phyloP scores from a whole-genome alignment of 805 yeast genomes.

The Cyberlindnera subsufficiens region DNA sequence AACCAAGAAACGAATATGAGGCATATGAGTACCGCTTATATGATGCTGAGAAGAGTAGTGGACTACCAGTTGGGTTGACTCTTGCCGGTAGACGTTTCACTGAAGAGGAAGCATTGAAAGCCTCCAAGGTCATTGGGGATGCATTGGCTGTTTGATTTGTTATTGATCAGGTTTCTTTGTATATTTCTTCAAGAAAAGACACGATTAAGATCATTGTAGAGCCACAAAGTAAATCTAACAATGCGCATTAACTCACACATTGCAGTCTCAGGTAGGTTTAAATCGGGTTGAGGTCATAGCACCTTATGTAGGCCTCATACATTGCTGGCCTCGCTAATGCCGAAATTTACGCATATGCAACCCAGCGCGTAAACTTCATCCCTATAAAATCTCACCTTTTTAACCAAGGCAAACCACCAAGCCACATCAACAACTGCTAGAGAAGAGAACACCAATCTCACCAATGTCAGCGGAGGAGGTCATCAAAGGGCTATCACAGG shows the following conservation, averaged over 20 bases:
- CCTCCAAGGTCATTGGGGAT: constrained; percentile 31
- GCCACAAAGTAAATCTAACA: too few species aligned
- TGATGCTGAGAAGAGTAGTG: constrained; percentile 42
- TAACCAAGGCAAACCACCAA: too few species aligned
- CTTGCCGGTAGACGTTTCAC: constrained; percentile 43
- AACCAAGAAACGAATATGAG: constrained; percentile 15
- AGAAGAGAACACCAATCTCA: background rate
- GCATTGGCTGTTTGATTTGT: constrained; percentile 2
- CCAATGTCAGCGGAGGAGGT: constrained; percentile 9
- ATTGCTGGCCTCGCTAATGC: background rate
- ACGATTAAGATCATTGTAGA: too few species aligned
- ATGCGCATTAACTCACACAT: too few species aligned
- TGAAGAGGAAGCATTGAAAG: constrained; percentile 43
- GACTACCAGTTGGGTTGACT: constrained; percentile 47
- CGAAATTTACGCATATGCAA: background rate
- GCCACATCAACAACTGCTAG: too few species aligned
- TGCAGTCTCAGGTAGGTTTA: too few species aligned
- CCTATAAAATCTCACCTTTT: too few species aligned
- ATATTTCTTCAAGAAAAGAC: too few species aligned
- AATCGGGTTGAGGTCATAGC: too few species aligned
- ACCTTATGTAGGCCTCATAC: too few species aligned
- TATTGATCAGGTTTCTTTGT: too few species aligned
- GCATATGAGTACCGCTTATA: constrained; percentile 27
- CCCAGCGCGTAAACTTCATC: background rate
- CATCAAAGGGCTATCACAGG: constrained; percentile 12